Evolutionary conservation across 2,329 filamentous ascomycete genomes (phyloP).

Genomic region (Cladosporium sp.): DNA sequence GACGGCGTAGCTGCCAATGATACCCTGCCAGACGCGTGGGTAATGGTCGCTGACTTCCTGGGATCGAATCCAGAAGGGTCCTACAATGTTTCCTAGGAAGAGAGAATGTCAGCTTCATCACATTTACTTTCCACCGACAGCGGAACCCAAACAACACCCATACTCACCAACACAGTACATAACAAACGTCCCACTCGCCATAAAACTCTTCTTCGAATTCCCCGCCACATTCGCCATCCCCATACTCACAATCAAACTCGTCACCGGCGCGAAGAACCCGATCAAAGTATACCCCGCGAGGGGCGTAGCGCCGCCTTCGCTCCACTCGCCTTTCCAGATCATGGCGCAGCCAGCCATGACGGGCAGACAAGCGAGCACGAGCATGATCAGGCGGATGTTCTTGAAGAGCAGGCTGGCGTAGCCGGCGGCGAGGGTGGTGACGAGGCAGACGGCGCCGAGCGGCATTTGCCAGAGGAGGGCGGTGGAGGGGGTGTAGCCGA

Average conservation of each 20-base stretch:
- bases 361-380: slow-evolving; percentile 67
- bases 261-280: slow-evolving; percentile 71
- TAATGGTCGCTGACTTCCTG: slow-evolving; percentile 15
- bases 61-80: slow-evolving; percentile 13
- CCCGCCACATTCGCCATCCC: slow-evolving; percentile 71
- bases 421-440: slow-evolving; percentile 13
- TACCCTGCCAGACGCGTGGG: slow-evolving; percentile 14
- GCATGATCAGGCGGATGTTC: slow-evolving; percentile 65
- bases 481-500: slow-evolving; percentile 64
- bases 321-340: slow-evolving; percentile 70
- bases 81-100: slow-evolving; percentile 9
- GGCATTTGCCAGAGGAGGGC: slow-evolving; percentile 75
- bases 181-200: slow-evolving; percentile 69
- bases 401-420: slow-evolving; percentile 64
- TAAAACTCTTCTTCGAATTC: slow-evolving; percentile 75
- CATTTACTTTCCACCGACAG: background rate
- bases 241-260: slow-evolving; percentile 60
- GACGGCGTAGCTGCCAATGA: slow-evolving; percentile 14
- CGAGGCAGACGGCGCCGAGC: slow-evolving; percentile 62
- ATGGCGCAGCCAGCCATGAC: slow-evolving; percentile 73
- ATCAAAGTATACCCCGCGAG: slow-evolving; percentile 72
- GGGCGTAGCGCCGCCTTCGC: slow-evolving; percentile 63
- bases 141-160: background rate
- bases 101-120: background rate
- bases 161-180: slow-evolving; percentile 14